Conservation (phyloP, 2,329 filamentous ascomycete genomes). For the Ramichloridium luteum region DNA sequence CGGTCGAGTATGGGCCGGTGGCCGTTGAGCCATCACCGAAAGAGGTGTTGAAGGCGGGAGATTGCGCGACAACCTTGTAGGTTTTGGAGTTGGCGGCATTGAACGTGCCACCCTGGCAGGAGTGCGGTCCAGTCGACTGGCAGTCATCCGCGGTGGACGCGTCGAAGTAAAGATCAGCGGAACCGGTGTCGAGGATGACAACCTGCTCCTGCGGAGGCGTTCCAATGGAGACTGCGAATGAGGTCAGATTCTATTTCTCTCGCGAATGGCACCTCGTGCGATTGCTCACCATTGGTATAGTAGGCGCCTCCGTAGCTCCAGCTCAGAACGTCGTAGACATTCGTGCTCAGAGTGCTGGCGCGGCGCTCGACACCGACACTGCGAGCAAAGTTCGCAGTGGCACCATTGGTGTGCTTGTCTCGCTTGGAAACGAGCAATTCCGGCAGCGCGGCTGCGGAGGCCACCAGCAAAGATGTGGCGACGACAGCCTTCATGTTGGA, state of each 20-base stretch:
- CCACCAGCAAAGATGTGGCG: constrained; percentile 9
- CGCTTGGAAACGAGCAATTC: constrained; percentile 18
- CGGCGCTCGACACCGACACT: constrained; percentile 7
- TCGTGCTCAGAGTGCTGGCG: constrained; percentile 16
- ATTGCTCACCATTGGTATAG: constrained; percentile 22
- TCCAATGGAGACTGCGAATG: constrained; percentile 19
- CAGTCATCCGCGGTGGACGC: constrained; percentile 17
- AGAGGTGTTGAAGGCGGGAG: constrained; percentile 19
- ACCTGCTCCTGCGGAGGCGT: constrained; percentile 22
- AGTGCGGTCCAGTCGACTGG: constrained; percentile 9
- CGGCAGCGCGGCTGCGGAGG: constrained; percentile 14
- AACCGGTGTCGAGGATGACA: constrained; percentile 25
- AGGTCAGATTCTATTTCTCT: not conserved
- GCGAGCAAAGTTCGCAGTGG: constrained; percentile 8
- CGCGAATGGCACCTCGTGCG: not conserved
- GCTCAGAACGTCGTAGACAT: constrained; percentile 21
- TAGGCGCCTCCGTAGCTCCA: constrained; percentile 24
- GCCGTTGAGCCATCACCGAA: constrained; percentile 22
- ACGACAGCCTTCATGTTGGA: constrained; percentile 1
- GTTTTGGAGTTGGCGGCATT: constrained; percentile 16
- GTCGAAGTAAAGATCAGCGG: constrained; percentile 24
- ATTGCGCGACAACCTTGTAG: constrained; percentile 15
- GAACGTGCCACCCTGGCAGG: constrained; percentile 22
- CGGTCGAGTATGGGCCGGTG: constrained; percentile 18
- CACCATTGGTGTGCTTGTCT: constrained; percentile 14